Evolutionary conservation across 805 yeast species (phyloP).

Genomic region (Metschnikowia vanudenii): DNA sequence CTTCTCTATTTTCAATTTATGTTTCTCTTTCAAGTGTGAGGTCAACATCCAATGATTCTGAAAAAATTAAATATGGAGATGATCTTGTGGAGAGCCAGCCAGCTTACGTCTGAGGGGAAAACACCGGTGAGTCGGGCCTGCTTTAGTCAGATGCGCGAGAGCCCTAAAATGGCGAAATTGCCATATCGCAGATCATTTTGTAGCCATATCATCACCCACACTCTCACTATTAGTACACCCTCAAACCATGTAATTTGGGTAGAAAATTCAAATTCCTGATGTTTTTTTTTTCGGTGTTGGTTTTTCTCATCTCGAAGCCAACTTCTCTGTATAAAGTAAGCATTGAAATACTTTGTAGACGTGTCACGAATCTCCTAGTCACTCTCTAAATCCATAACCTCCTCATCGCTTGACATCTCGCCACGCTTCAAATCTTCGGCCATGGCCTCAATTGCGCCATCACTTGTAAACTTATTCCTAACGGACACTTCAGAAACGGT

Average conservation of each 20-base stretch:
- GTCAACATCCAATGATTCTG: no score
- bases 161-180: not conserved
- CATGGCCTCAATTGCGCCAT: conserved; percentile 30
- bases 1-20: no score
- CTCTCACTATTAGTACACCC: no score
- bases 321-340: not conserved
- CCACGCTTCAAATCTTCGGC: conserved; percentile 46
- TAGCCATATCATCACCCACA: not conserved
- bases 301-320: not conserved
- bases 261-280: no score
- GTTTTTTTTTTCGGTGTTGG: no score
- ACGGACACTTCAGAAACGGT: conserved; percentile 4
- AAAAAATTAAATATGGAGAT: no score
- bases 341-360: not conserved
- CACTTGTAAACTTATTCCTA: conserved; percentile 1
- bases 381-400: conserved; percentile 59
- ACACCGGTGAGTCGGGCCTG: conserved; percentile 9
- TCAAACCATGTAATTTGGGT: no score
- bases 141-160: conserved; percentile 7
- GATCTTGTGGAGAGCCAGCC: not conserved
- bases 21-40: no score
- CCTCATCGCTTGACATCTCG: conserved; percentile 51
- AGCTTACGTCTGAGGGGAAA: not conserved
- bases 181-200: not conserved
- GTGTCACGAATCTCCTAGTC: conserved; percentile 31